Conservation (phyloP, 1,284 basidiomycete genomes). For the Irpex rosettiformis region DNA sequence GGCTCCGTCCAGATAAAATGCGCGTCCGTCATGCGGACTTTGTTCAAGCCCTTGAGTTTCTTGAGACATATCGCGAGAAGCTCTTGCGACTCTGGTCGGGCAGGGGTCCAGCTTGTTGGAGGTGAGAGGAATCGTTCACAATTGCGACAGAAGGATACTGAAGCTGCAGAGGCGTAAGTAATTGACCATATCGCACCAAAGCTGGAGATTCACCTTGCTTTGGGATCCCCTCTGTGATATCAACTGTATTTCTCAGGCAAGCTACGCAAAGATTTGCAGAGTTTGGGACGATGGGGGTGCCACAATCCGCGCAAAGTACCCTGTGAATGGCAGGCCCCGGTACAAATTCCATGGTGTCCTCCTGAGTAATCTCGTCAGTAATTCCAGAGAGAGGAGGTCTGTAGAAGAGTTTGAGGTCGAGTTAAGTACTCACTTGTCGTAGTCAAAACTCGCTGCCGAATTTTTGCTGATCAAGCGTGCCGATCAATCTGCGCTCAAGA, state of each 20-base stretch:
- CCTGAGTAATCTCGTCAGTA: too few species aligned
- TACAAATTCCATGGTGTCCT: conserved; percentile 69
- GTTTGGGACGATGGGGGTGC: conserved; percentile 91
- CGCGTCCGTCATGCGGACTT: conserved; percentile 94
- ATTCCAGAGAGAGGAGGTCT: too few species aligned
- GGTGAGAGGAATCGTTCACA: conserved; percentile 96
- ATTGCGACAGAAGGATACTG: conserved; percentile 92
- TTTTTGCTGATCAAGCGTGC: conserved; percentile 3
- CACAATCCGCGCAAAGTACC: conserved; percentile 82
- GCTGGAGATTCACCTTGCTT: conserved; percentile 71
- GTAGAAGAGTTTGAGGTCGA: too few species aligned
- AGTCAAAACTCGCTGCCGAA: background rate
- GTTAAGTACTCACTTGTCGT: background rate
- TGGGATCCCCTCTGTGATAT: conserved; percentile 97
- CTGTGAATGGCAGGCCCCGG: conserved; percentile 69
- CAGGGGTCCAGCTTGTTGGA: conserved; percentile 84
- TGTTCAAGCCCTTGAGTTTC: conserved; percentile 91
- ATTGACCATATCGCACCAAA: background rate
- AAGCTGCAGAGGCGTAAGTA: conserved; percentile 46
- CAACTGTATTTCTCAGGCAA: conserved; percentile 88
- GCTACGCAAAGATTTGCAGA: conserved; percentile 95
- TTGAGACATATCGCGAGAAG: conserved; percentile 89
- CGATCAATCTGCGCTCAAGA: background rate
- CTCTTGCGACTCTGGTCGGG: conserved; percentile 89
- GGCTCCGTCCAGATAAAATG: conserved; percentile 99